These are phyloP conservation scores for Ceratocystis huliohia DNA, from an alignment of 2,329 filamentous ascomycete genomes.

Conservation along the genomic window DNA sequence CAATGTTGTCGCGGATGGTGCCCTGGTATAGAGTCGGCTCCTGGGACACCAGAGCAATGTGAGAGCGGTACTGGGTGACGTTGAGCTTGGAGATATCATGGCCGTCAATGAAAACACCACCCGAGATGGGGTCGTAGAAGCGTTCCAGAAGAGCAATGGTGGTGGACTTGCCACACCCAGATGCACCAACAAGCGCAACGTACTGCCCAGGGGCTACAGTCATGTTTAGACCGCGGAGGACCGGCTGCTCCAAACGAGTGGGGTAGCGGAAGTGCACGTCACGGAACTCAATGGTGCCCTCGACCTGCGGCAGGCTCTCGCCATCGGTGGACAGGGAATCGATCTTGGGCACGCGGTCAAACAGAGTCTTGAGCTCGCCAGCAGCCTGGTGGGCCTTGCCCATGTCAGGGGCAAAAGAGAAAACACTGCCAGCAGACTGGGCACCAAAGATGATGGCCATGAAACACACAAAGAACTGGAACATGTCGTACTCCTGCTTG, in stretches of 20 bases:
- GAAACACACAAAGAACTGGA: constrained; percentile 90
- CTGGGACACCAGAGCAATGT: constrained; percentile 80
- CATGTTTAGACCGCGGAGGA: constrained; percentile 72
- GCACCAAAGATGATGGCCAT: constrained; percentile 78
- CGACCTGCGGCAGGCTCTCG: constrained; percentile 45
- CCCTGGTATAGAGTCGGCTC: constrained; percentile 93
- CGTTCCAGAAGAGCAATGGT: constrained; percentile 85
- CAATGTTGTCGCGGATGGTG: constrained; percentile 78
- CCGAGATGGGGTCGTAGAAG: constrained; percentile 81
- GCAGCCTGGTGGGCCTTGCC: constrained; percentile 82
- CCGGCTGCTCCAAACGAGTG: constrained; percentile 79
- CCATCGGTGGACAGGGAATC: constrained; percentile 69
- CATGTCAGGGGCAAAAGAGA: constrained; percentile 85
- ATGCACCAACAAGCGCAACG: constrained; percentile 82
- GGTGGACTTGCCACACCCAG: constrained; percentile 87
- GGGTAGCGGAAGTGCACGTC: constrained; percentile 93
- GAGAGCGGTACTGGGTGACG: constrained; percentile 71
- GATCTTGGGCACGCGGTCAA: constrained; percentile 69
- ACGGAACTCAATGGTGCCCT: constrained; percentile 76
- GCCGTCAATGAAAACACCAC: constrained; percentile 70
- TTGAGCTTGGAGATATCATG: constrained; percentile 71
- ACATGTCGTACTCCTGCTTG: constrained; percentile 56
- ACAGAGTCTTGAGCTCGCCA: constrained; percentile 64
- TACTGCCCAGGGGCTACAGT: constrained; percentile 66
- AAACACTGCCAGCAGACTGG: constrained; percentile 80